Conservation (phyloP, 169 alveolate species). For the Babesia ovis region DNA sequence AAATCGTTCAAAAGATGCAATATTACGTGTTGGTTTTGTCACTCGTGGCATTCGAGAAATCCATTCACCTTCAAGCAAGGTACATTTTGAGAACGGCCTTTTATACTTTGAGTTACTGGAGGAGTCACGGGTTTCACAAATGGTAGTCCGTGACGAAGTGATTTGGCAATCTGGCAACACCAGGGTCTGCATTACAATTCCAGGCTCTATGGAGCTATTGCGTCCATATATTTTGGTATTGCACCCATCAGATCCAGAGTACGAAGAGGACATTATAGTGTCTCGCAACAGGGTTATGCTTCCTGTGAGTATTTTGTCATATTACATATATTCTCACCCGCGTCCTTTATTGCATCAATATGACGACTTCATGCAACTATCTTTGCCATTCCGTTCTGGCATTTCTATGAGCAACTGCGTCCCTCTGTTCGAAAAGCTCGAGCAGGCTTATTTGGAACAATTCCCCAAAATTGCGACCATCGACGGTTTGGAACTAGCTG, state of each 20-base stretch:
- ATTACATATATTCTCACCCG: background rate
- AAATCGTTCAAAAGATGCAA: background rate
- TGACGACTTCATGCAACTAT: background rate
- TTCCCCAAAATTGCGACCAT: background rate
- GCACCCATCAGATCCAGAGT: slow-evolving; percentile 2
- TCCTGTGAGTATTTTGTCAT: background rate
- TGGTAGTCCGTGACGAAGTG: slow-evolving; percentile 8
- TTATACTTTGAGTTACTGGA: slow-evolving; percentile 10
- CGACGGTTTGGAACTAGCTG: background rate
- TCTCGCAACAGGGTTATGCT: background rate
- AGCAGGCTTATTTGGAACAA: background rate
- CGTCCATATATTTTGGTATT: slow-evolving; percentile 6
- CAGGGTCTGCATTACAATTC: slow-evolving; percentile 12
- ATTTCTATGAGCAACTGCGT: slow-evolving; percentile 1
- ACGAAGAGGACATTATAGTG: slow-evolving; percentile 6
- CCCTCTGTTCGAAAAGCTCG: background rate
- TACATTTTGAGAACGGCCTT: slow-evolving; percentile 17
- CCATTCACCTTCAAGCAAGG: slow-evolving; percentile 28
- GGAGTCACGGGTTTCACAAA: slow-evolving; percentile 8
- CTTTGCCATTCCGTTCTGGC: slow-evolving; percentile 15
- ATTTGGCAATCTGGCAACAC: slow-evolving; percentile 23
- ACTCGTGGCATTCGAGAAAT: slow-evolving; percentile 12
- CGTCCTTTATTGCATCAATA: background rate
- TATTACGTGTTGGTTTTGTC: slow-evolving; percentile 21
- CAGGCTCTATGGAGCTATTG: slow-evolving; percentile 12